Percentiles rank a stretch among this genome's conserved stretches.
Evolutionary conservation across 306 rosid species (phyloP).

Genomic region (Erythrophleum fordii): DNA sequence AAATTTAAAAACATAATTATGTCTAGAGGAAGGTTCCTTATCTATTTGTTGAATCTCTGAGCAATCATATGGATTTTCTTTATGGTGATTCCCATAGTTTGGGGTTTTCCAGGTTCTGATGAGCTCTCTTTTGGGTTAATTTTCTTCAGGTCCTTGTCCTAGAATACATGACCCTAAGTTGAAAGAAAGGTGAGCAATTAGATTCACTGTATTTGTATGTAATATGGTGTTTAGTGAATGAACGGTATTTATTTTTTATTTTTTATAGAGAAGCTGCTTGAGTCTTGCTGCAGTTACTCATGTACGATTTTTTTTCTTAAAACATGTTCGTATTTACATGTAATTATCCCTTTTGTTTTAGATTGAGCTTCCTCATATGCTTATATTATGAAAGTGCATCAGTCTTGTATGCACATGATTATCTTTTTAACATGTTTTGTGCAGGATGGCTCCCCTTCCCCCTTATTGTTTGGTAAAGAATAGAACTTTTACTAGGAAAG

Average conservation of each 20-base stretch:
- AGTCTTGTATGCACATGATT: background rate
- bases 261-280: background rate
- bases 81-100: conserved; percentile 18
- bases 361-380: conserved; percentile 15
- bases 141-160: conserved; percentile 82
- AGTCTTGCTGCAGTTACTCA: conserved; percentile 11
- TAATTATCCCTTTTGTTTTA: background rate
- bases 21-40: background rate
- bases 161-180: conserved; percentile 88
- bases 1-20: background rate
- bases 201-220: conserved; percentile 2
- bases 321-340: background rate
- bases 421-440: background rate
- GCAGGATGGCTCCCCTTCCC: background rate
- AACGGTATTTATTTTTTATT: background rate
- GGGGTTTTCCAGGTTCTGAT: conserved; percentile 12
- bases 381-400: background rate
- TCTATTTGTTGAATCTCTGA: conserved; percentile 4
- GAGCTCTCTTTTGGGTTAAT: background rate
- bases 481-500: background rate
- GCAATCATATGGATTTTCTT: background rate
- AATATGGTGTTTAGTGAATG: conserved; percentile 23
- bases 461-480: background rate
- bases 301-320: conserved; percentile 20
- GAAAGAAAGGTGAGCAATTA: conserved; percentile 84